Percentiles rank a stretch among this genome's conserved stretches.
These are phyloP conservation scores for Chaetomium tenue DNA, from an alignment of 495 filamentous ascomycete species.

Conservation along the genomic window DNA sequence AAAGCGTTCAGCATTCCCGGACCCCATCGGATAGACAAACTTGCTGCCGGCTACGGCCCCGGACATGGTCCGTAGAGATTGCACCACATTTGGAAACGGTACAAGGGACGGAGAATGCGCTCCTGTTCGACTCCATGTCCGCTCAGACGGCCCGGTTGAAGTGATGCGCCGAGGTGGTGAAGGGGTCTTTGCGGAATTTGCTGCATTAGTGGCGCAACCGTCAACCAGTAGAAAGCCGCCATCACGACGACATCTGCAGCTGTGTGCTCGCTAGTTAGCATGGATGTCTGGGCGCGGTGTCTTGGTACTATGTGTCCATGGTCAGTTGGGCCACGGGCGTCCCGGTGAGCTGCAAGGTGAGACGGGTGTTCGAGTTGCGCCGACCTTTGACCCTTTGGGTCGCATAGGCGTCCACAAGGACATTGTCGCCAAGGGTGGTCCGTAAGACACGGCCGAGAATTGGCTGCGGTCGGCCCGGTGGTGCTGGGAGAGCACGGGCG, in stretches of 20 bases:
- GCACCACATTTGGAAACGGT: not conserved
- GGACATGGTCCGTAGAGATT: not conserved
- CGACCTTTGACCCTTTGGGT: not conserved
- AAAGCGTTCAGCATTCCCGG: not conserved
- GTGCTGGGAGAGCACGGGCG: not conserved
- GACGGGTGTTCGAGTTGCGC: not conserved
- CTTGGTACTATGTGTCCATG: not conserved
- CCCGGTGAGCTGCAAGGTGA: not conserved
- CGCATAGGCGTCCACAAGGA: not conserved
- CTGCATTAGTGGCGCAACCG: not conserved
- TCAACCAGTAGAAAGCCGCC: not conserved
- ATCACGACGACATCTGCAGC: not conserved
- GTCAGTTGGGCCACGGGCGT: too few species aligned
- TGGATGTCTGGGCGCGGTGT: not conserved
- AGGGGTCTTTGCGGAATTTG: not conserved
- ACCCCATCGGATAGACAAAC: not conserved
- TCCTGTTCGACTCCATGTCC: not conserved
- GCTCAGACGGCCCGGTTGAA: not conserved
- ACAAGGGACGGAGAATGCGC: not conserved
- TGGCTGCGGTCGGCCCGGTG: not conserved
- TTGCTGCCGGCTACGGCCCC: not conserved
- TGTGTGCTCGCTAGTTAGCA: not conserved
- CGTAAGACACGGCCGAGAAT: not conserved
- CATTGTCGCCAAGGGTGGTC: not conserved
- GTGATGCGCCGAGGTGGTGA: not conserved